Conservation (phyloP, 1,284 basidiomycete genomes). For the Polyporus tsugae region DNA sequence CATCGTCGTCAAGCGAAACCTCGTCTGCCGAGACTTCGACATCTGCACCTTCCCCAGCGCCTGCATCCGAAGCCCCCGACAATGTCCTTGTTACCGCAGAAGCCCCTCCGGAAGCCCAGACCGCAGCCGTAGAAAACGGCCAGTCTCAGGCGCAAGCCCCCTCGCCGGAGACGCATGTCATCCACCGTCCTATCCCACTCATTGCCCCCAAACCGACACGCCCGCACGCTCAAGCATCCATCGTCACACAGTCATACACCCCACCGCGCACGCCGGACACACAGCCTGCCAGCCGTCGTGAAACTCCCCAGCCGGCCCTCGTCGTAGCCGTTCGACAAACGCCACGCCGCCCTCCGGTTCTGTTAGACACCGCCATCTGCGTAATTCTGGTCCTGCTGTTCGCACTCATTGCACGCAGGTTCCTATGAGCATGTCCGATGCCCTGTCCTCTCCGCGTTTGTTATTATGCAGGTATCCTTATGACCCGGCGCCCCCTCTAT, state of each 20-base stretch:
- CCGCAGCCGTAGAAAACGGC: constrained; percentile 1
- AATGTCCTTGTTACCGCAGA: background rate
- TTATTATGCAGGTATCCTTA: constrained; percentile 12
- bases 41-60: constrained; percentile 7
- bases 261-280: constrained; percentile 27
- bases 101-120: constrained; percentile 3
- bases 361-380: constrained; percentile 75
- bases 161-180: constrained; percentile 16
- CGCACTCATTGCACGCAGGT: constrained; percentile 66
- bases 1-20: constrained; percentile 18
- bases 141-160: constrained; percentile 18
- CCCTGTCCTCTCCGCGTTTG: background rate
- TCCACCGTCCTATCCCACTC: constrained; percentile 35
- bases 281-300: constrained; percentile 23
- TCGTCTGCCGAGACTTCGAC: constrained; percentile 19
- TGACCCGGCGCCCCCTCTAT: background rate
- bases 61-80: constrained; percentile 8
- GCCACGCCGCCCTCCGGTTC: constrained; percentile 57
- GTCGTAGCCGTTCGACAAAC: constrained; percentile 34
- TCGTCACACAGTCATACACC: constrained; percentile 34
- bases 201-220: constrained; percentile 40
- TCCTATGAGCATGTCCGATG: constrained; percentile 50
- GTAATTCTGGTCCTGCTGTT: constrained; percentile 69
- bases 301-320: constrained; percentile 29
- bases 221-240: constrained; percentile 35